These are phyloP conservation scores for Austroboletus festivus DNA, from an alignment of 768 basidiomycete genomes.

Conservation along the genomic window DNA sequence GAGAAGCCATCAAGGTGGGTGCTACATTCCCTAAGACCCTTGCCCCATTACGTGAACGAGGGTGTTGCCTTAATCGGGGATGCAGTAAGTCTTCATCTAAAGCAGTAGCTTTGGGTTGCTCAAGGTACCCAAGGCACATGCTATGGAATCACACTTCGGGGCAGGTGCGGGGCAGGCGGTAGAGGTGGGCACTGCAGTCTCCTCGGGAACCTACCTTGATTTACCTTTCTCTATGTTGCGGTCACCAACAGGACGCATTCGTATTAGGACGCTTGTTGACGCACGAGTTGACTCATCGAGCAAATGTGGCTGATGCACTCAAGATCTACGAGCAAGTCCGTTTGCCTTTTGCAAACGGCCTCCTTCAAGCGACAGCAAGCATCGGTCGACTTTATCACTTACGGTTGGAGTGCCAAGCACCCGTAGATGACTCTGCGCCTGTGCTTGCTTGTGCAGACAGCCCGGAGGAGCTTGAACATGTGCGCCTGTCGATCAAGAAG, in stretches of 20 bases:
- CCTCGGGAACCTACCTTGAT: not conserved
- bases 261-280: slow-evolving; percentile 30
- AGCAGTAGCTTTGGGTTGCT: not conserved
- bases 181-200: slow-evolving; percentile 32
- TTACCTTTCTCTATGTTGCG: not conserved
- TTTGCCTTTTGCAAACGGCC: slow-evolving; percentile 26
- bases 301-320: slow-evolving; percentile 27
- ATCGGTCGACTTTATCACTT: slow-evolving; percentile 21
- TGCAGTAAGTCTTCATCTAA: slow-evolving; percentile 33
- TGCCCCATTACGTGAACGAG: slow-evolving; percentile 38
- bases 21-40: slow-evolving; percentile 38
- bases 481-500: slow-evolving; percentile 13
- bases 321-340: slow-evolving; percentile 32
- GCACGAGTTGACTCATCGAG: slow-evolving; percentile 17
- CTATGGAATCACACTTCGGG: slow-evolving; percentile 45
- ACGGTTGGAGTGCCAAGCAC: slow-evolving; percentile 6
- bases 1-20: slow-evolving; percentile 41
- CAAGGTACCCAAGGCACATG: slow-evolving; percentile 38
- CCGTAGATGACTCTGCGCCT: not conserved
- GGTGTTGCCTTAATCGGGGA: slow-evolving; percentile 48
- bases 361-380: slow-evolving; percentile 19
- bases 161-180: slow-evolving; percentile 50
- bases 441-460: slow-evolving; percentile 1
- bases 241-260: slow-evolving; percentile 25
- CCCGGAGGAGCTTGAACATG: slow-evolving; percentile 6